Base-by-base conservation (phyloP, 2,329 filamentous ascomycete species). In the Fusarium sp. region DNA sequence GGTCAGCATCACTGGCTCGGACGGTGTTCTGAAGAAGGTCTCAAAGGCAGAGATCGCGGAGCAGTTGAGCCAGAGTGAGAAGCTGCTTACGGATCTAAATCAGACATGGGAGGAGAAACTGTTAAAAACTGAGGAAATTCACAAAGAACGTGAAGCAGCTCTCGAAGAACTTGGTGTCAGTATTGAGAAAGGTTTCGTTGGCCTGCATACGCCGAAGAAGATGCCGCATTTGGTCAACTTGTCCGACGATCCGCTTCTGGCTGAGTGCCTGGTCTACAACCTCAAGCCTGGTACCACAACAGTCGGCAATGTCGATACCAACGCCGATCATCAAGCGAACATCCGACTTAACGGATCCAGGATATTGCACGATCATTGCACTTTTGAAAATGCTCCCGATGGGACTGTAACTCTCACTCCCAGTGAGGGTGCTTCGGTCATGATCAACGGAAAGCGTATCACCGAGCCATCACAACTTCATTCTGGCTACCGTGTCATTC, bases 21-120 rank as follows among this genome's bases (percentile, higher is more conserved):
- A 98, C 80, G 96, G 96, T 16, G 89, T 90, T 2, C 87, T 97
- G 75, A 98, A 97, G 85, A 97, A 97, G 81, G 96, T 99, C 42
- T 98, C 95, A 58, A 99, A 99, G 82, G 96, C 96, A 5, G 96
- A 99, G 80, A 99, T 99, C 81, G 94, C 95, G 10, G 96, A 99
- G 81, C 97, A 99, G 82, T 87, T 99, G 32, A 95, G 92, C 77
- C 96, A 98, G 81, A 97, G 94, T 73, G 96, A 99, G 84, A 99
- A 99, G 83, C 88, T 99, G 25, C 93, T 98, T 79, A 92, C 93
- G 56, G 96, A 99, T 81, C 89, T 99, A 60, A 99, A 99, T 79
- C 95, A 99, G 84, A 99, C 96, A 1, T 99, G 96, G 96, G 96
- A 99, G 84, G 90, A 99, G 84, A 98, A 98, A 83, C 85, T 99